A percentile compares a stretch with the other conserved stretches of the same genome.
phyloP scores from a whole-genome alignment of 2,329 filamentous ascomycete species.

The Phaeomoniella chlamydospora region DNA sequence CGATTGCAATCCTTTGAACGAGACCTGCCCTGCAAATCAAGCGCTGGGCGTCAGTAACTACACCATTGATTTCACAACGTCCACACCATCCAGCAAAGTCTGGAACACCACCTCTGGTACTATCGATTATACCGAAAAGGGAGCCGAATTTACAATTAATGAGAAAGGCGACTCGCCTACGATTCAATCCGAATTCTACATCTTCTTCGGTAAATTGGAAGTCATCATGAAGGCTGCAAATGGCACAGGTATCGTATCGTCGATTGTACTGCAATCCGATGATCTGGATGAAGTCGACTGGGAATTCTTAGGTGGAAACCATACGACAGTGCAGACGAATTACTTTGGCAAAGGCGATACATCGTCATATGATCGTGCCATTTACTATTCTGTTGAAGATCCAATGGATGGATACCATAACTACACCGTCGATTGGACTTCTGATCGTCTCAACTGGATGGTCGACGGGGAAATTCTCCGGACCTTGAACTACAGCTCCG shows the following conservation, averaged over 20 bases:
- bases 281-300: slow-evolving; percentile 81
- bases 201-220: slow-evolving; percentile 73
- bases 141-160: slow-evolving; percentile 57
- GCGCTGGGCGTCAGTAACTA: slow-evolving; percentile 49
- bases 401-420: slow-evolving; percentile 65
- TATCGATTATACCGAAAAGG: slow-evolving; percentile 47
- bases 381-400: slow-evolving; percentile 42
- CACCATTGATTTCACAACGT: slow-evolving; percentile 33
- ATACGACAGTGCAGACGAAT: slow-evolving; percentile 52
- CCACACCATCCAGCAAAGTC: slow-evolving; percentile 40
- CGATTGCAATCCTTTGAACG: slow-evolving; percentile 61
- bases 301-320: slow-evolving; percentile 61
- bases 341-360: slow-evolving; percentile 65
- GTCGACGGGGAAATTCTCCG: slow-evolving; percentile 67
- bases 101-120: slow-evolving; percentile 58
- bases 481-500: slow-evolving; percentile 54
- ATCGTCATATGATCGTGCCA: slow-evolving; percentile 55
- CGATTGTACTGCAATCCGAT: slow-evolving; percentile 71
- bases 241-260: slow-evolving; percentile 63
- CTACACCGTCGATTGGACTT: slow-evolving; percentile 86
- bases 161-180: slow-evolving; percentile 64
- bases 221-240: slow-evolving; percentile 61
- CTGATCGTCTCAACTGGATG: slow-evolving; percentile 71
- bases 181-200: slow-evolving; percentile 64
- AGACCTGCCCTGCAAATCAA: slow-evolving; percentile 54